These are phyloP conservation scores for Zizania latifolia DNA, from an alignment of 176 grass and related monocot species.

Conservation along the genomic window DNA sequence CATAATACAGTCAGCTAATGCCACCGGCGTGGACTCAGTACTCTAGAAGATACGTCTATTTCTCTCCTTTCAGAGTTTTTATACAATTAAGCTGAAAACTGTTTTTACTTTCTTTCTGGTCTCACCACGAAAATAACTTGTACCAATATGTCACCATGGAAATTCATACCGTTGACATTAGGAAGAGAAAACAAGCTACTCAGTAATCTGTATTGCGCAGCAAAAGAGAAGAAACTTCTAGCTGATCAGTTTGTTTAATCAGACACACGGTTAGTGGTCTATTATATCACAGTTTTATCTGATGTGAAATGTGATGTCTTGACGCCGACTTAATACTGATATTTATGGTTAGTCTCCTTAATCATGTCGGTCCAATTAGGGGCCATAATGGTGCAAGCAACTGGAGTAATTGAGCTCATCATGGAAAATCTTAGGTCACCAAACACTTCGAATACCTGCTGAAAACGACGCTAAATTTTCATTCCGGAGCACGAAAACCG, in stretches of 20 bases:
- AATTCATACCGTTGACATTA: too few relatives aligned
- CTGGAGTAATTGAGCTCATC: background rate
- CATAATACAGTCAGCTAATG: too few relatives aligned
- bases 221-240: slow-evolving; percentile 29
- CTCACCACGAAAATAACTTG: too few relatives aligned
- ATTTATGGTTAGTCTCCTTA: background rate
- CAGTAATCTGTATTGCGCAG: background rate
- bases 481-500: background rate
- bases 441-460: background rate
- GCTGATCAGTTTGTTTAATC: background rate
- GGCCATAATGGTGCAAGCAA: background rate
- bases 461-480: background rate
- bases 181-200: background rate
- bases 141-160: too few relatives aligned
- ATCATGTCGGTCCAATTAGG: slow-evolving; percentile 29
- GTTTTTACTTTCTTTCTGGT: too few relatives aligned
- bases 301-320: slow-evolving; percentile 7
- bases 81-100: too few relatives aligned
- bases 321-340: background rate
- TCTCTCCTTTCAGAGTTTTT: too few relatives aligned
- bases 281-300: too few relatives aligned
- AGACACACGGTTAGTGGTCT: too few relatives aligned
- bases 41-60: too few relatives aligned
- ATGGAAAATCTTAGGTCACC: background rate
- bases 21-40: too few relatives aligned